Evolutionary conservation across 2,329 filamentous ascomycete species (phyloP), one percentile per base, ranked within the genome.

Genomic region (Cladobotryum mycophilum): DNA sequence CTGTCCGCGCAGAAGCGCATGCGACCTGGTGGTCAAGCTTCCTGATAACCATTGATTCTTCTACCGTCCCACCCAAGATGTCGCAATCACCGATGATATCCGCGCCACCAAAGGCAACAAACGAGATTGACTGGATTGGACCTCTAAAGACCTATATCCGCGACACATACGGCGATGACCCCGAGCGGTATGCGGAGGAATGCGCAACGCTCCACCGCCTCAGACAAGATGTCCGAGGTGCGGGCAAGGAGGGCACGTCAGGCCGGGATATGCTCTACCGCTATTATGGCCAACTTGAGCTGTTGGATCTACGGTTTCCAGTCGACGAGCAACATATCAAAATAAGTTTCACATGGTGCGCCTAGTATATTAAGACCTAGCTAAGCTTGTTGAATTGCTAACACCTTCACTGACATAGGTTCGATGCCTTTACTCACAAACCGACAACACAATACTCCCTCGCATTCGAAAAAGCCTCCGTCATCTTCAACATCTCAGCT

Each of bases 261-360:
- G 93, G 93, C 44, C 78, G 93, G 63, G 93, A 99, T 68, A 78
- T 99, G 64, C 75, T 99, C 46, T 99, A 99, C 69, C 82, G 93
- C 66, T 99, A 99, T 72, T 99, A 99, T 67, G 93, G 92, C 38
- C 93, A 99, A 73, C 80, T 99, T 53, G 93, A 99, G 73, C 77
- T 99, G 47, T 75, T 99, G 55, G 93, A 99, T 68, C 73, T 99
- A 62, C 81, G 93, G 54, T 99, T 99, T 65, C 95, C 95, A 0
- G 90, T 99, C 42, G 93, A 99, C 61, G 93, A 99, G 74, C 93
- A 96, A 64, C 92, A 99, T 66, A 97, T 99, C 74, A 97, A 97
- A 74, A 96, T 99, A 63, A 89, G 88, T 7, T 99, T 99, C 67
- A 97, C 92, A 57, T 99, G 93, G 93, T 96, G 80, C 44, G 62